A percentile compares a stretch with the other conserved stretches of the same genome.
Evolutionary conservation across 257 asterid species (phyloP).

Genomic region (Misopates orontium): DNA sequence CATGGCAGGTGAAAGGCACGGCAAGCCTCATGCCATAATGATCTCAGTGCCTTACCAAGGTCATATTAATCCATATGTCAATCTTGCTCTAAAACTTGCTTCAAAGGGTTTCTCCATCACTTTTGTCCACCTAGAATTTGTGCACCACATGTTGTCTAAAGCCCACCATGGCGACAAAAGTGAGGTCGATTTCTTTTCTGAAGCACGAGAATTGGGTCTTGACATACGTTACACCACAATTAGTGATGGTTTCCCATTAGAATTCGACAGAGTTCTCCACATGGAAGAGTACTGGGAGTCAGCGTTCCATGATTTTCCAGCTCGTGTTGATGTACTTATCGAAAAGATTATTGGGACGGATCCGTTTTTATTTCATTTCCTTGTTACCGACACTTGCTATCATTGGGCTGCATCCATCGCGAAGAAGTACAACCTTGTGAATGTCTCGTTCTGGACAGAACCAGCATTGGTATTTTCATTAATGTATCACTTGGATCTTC

Average conservation of each 20-base stretch:
- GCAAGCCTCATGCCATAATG: constrained; percentile 30
- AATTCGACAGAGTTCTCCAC: constrained; percentile 33
- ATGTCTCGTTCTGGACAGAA: constrained; percentile 42
- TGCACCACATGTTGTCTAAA: constrained; percentile 7
- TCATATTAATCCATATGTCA: constrained; percentile 24
- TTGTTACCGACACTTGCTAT: constrained; percentile 44
- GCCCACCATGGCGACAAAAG: neutral
- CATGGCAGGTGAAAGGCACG: no score
- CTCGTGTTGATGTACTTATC: constrained; percentile 39
- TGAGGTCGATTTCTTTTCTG: constrained; percentile 32
- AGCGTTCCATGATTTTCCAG: constrained; percentile 28
- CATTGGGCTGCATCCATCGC: constrained; percentile 42
- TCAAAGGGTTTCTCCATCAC: constrained; percentile 25
- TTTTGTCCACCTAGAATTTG: constrained; percentile 17
- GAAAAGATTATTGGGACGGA: constrained; percentile 30
- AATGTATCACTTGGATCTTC: constrained; percentile 38
- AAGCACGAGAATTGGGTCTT: constrained; percentile 37
- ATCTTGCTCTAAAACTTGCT: constrained; percentile 28
- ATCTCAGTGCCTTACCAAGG: constrained; percentile 27
- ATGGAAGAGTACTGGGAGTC: constrained; percentile 28
- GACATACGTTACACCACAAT: constrained; percentile 51
- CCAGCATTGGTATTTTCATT: constrained; percentile 39
- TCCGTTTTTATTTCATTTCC: constrained; percentile 29
- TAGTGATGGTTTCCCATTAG: constrained; percentile 41
- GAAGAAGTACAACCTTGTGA: constrained; percentile 36